A percentile compares a stretch with the other conserved stretches of the same genome.
phyloP scores from a whole-genome alignment of 2,329 filamentous ascomycete species.

The Colletotrichum euphorbiae region DNA sequence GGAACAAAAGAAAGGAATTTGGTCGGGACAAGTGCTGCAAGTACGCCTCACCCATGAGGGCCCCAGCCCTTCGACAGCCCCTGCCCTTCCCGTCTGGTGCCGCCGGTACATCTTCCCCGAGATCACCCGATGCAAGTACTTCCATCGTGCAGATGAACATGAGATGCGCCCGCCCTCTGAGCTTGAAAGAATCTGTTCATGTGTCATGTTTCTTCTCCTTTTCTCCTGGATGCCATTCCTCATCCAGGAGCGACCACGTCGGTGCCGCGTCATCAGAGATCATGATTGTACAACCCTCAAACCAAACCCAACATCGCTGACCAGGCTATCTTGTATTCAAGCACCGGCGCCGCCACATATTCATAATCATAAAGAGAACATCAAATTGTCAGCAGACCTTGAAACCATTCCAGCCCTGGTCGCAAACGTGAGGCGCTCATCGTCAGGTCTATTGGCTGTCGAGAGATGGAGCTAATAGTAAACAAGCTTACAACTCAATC shows the following conservation, averaged over 20 bases:
- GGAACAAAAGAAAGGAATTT: background rate
- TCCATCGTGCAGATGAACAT: background rate
- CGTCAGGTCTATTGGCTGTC: background rate
- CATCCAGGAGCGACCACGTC: background rate
- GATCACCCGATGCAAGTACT: background rate
- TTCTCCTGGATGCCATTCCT: background rate
- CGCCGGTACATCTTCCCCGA: background rate
- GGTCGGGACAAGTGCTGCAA: background rate
- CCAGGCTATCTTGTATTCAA: background rate
- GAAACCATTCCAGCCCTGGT: background rate
- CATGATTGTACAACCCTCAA: background rate
- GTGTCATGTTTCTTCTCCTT: background rate
- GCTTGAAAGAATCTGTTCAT: background rate
- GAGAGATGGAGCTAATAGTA: background rate
- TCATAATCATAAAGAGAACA: background rate
- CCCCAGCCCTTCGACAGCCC: background rate
- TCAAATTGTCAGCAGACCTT: background rate
- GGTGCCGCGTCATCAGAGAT: background rate
- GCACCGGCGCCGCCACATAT: background rate
- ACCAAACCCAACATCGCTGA: background rate
- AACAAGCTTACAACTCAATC: background rate
- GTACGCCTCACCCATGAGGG: background rate
- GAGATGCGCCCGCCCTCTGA: background rate
- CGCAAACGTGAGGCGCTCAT: background rate
- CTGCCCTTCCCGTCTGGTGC: background rate